Conservation (phyloP, 495 filamentous ascomycete genomes). For the Cairneyella variabilis region DNA sequence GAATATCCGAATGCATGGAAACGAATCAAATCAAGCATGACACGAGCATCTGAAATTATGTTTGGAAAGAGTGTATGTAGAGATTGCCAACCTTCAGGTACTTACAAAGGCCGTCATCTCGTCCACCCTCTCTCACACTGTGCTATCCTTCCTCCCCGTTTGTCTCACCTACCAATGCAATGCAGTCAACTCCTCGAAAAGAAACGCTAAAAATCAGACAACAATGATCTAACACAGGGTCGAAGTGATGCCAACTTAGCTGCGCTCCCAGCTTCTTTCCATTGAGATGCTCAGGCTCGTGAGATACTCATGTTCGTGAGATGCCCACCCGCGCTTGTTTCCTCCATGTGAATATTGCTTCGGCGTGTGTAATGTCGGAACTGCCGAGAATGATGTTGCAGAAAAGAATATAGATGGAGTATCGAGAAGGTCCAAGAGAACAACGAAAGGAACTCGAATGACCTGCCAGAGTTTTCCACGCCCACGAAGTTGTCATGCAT, state of each 20-base stretch:
- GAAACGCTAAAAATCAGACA: conserved; percentile 18
- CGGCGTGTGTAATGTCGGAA: not conserved
- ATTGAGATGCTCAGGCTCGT: too few relatives aligned
- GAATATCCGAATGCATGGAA: conserved; percentile 3
- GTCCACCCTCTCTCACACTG: not conserved
- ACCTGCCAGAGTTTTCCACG: conserved; percentile 13
- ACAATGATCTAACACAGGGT: conserved; percentile 15
- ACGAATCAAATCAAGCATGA: not conserved
- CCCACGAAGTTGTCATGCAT: conserved; percentile 10
- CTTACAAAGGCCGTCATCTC: conserved; percentile 16
- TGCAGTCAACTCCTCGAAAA: not conserved
- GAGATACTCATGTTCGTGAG: too few relatives aligned
- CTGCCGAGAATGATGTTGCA: not conserved
- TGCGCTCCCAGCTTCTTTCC: conserved; percentile 15
- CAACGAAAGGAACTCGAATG: conserved; percentile 11
- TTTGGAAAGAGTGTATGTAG: conserved; percentile 10
- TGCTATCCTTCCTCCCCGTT: conserved; percentile 6
- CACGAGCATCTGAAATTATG: not conserved
- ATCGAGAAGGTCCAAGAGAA: conserved; percentile 12
- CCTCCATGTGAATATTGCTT: conserved; percentile 3
- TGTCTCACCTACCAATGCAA: conserved; percentile 15
- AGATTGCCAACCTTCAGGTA: conserved; percentile 24
- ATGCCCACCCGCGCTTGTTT: too few relatives aligned
- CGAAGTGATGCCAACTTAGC: conserved; percentile 20
- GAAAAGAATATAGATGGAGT: not conserved